A percentile compares a stretch with the other conserved stretches of the same genome.
Conservation (phyloP, 768 basidiomycete species). For the Termitomyces sp. region DNA sequence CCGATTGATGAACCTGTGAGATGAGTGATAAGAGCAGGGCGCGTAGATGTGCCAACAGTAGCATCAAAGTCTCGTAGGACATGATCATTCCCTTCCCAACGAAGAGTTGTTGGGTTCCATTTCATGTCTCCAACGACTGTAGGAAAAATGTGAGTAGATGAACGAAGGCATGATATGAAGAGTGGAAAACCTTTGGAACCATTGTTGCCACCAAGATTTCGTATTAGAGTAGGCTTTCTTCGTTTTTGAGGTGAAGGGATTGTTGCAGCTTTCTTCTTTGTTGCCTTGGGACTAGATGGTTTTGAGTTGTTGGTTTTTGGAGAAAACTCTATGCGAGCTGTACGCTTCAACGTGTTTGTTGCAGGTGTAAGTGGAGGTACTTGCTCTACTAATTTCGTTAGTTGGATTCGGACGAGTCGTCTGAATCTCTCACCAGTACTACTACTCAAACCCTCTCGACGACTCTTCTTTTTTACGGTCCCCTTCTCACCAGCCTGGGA, state of each 20-base stretch:
- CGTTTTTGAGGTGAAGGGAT: conserved; percentile 46
- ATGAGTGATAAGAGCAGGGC: conserved; percentile 95
- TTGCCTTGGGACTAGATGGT: conserved; percentile 24
- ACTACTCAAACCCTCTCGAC: conserved; percentile 38
- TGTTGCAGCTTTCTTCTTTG: conserved; percentile 48
- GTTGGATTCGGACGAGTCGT: not conserved
- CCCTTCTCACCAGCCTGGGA: conserved; percentile 40
- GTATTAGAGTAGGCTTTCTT: conserved; percentile 84
- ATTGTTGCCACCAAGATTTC: conserved; percentile 66
- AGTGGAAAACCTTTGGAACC: conserved; percentile 66
- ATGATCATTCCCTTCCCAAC: conserved; percentile 98
- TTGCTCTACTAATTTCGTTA: conserved; percentile 9
- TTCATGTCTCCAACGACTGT: conserved; percentile 96
- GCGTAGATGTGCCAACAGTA: conserved; percentile 74
- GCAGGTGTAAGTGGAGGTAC: conserved; percentile 30
- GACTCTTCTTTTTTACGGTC: conserved; percentile 54
- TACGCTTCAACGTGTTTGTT: conserved; percentile 54
- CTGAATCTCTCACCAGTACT: conserved; percentile 33
- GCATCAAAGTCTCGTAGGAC: conserved; percentile 88
- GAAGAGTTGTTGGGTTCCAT: conserved; percentile 87
- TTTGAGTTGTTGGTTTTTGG: conserved; percentile 27
- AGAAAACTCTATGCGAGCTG: conserved; percentile 52
- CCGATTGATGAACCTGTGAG: conserved; percentile 85
- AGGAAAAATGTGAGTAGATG: conserved; percentile 13
- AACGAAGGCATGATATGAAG: not conserved